Evolutionary conservation across 2,329 filamentous ascomycete species (phyloP), one percentile per base, ranked within the genome.

Genomic region (Fusarium begoniae): DNA sequence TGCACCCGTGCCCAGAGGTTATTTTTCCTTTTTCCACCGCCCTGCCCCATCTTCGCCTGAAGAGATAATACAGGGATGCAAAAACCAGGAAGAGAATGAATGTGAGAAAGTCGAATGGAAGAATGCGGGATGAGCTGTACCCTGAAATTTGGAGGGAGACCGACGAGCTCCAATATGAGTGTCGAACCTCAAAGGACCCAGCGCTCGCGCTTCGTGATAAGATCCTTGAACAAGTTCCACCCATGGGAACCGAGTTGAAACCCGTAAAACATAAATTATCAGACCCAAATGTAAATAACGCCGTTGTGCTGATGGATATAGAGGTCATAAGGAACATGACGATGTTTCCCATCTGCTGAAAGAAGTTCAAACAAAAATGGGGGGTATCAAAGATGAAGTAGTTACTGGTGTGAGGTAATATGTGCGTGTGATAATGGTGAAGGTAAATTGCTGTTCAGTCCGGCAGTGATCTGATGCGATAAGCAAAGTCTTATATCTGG

Each of bases 341-440:
- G 58, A 76, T 78, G 66, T 69, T 75, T 77, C 70, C 66, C 72
- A 78, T 77, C 66, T 74, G 68, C 73, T 73, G 69, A 76, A 67
- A 67, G 45, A 78, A 77, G 65, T 73, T 71, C 76, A 69, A 70
- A 70, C 70, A 66, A 77, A 71, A 69, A 77, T 66, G 71, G 62
- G 74, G 81, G 81, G 81, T 83, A 83, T 83, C 81, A 82, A 83
- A 82, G 76, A 75, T 72, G 75, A 80, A 81, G 75, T 79, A 80
- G 75, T 75, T 79, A 79, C 77, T 78, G 71, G 73, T 75, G 70
- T 62, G 57, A 61, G 56, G 67, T 73, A 78, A 76, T 78, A 80
- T 79, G 79, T 81, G 76, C 74, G 69, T 64, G 60, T 61, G 71
- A 66, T 73, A 59, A 58, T 69, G 63, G 68, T 72, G 53, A 51